phyloP scores from a whole-genome alignment of 495 filamentous ascomycete species.

The Thozetella sp. region DNA sequence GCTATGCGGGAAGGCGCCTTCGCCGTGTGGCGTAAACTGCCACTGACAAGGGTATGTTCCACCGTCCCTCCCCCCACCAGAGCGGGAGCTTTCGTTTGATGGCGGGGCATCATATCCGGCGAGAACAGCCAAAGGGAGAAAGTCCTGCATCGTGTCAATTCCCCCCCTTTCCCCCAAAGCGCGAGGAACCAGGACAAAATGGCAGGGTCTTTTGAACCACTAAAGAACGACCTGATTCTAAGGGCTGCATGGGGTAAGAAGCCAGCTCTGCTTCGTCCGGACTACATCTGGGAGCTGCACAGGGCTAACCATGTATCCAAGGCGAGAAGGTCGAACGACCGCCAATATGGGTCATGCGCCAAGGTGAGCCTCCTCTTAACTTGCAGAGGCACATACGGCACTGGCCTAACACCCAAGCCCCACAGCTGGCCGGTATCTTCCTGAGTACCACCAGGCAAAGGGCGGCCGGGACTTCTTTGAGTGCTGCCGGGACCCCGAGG shows the following conservation, averaged over 20 bases:
- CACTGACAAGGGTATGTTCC: background rate
- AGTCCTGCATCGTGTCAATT: background rate
- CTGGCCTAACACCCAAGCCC: constrained; percentile 12
- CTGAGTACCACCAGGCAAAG: constrained; percentile 96
- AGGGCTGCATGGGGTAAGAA: constrained; percentile 81
- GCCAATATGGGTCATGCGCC: constrained; percentile 98
- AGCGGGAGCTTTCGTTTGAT: background rate
- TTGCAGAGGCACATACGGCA: too few relatives aligned
- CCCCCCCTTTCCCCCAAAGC: background rate
- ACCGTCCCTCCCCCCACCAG: background rate
- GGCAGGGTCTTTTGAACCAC: constrained; percentile 69
- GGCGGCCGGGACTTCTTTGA: constrained; percentile 90
- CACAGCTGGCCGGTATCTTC: constrained; percentile 92
- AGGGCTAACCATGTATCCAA: constrained; percentile 37
- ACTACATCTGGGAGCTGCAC: background rate
- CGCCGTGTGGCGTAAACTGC: background rate
- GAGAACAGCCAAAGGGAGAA: background rate
- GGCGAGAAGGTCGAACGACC: constrained; percentile 88
- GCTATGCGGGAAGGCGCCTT: background rate
- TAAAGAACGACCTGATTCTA: constrained; percentile 89
- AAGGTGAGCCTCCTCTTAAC: constrained; percentile 60
- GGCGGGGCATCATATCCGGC: background rate
- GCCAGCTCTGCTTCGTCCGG: constrained; percentile 1
- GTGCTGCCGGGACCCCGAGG: constrained; percentile 90
- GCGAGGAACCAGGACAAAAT: constrained; percentile 30